Evolutionary conservation across 75 land plant species (phyloP).

Genomic region (Chamaecyparis obtusa): DNA sequence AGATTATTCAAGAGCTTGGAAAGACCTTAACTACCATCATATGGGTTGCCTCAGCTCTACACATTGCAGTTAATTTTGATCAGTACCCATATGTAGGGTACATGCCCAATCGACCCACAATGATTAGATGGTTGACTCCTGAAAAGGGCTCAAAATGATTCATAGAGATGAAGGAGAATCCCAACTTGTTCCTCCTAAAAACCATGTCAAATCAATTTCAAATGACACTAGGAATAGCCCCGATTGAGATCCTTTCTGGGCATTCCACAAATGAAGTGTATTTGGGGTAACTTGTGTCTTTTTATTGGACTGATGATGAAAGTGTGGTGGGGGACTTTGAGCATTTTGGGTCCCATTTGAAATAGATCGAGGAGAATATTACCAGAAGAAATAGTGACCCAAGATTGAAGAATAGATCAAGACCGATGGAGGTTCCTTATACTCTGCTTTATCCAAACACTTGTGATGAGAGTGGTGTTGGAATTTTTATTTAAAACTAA

Average conservation of each 20-base stretch:
- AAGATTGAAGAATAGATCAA: too few relatives aligned
- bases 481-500: too few relatives aligned
- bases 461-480: too few relatives aligned
- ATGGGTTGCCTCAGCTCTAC: constrained; percentile 74
- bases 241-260: constrained; percentile 32
- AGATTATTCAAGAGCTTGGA: constrained; percentile 28
- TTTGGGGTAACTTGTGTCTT: too few relatives aligned
- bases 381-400: too few relatives aligned
- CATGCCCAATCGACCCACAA: constrained; percentile 43
- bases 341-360: too few relatives aligned
- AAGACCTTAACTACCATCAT: constrained; percentile 41
- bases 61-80: constrained; percentile 57
- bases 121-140: constrained; percentile 25
- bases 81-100: constrained; percentile 46
- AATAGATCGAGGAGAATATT: too few relatives aligned
- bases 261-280: too few relatives aligned
- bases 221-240: constrained; percentile 38
- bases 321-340: too few relatives aligned
- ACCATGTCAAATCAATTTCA: constrained; percentile 20
- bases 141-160: constrained; percentile 19
- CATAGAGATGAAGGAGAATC: constrained; percentile 21
- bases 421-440: too few relatives aligned
- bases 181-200: constrained; percentile 18
- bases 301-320: too few relatives aligned
- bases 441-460: too few relatives aligned